Conservation (phyloP, 257 asterid genomes). For the Apocynum venetum region DNA sequence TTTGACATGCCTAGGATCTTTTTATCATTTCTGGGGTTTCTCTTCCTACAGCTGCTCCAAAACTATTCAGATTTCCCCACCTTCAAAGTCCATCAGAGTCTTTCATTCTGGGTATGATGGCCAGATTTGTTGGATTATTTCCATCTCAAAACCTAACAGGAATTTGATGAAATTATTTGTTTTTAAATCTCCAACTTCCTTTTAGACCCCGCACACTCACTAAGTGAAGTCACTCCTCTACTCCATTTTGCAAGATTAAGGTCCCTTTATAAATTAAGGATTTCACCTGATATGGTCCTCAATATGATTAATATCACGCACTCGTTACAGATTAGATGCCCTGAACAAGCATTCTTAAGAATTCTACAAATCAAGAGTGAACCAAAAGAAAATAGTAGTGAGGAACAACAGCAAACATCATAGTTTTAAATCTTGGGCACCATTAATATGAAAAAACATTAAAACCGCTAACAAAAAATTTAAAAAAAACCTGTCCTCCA, state of each 20-base stretch:
- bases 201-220: not conserved
- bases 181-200: not conserved
- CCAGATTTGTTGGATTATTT: not conserved
- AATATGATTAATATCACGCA: not conserved
- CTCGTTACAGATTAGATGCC: not conserved
- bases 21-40: not conserved
- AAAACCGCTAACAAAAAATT: not conserved
- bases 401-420: not conserved
- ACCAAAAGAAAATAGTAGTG: not conserved
- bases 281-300: too few species aligned
- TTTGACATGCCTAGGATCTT: not conserved
- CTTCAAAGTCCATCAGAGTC: not conserved
- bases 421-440: not conserved
- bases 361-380: not conserved
- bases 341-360: not conserved
- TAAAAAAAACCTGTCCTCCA: conserved; percentile 81
- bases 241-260: not conserved
- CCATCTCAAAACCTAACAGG: not conserved
- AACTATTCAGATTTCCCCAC: not conserved
- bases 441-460: not conserved
- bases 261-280: not conserved
- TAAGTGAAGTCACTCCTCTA: not conserved
- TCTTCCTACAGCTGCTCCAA: not conserved
- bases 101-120: not conserved
- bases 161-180: not conserved